These are phyloP conservation scores for Plenodomus tracheiphilus DNA, from an alignment of 2,329 filamentous ascomycete species.

Conservation along the genomic window DNA sequence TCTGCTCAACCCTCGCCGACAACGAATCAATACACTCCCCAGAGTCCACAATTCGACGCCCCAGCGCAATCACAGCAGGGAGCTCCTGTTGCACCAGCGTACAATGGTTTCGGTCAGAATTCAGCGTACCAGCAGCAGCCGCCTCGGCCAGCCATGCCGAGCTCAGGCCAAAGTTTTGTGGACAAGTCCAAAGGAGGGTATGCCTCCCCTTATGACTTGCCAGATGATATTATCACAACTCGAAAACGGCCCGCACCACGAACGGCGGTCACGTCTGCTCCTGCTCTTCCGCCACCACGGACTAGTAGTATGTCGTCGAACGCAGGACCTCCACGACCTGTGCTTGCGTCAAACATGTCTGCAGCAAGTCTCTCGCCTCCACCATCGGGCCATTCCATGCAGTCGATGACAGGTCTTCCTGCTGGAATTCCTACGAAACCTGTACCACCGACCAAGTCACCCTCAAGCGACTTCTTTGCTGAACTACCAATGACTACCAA, in stretches of 20 bases:
- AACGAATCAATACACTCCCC: slow-evolving; percentile 55
- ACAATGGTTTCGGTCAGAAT: slow-evolving; percentile 37
- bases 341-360: slow-evolving; percentile 37
- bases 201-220: slow-evolving; percentile 90
- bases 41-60: slow-evolving; percentile 52
- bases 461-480: slow-evolving; percentile 51
- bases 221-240: slow-evolving; percentile 79
- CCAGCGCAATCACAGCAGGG: slow-evolving; percentile 18
- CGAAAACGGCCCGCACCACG: slow-evolving; percentile 58
- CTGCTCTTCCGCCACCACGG: slow-evolving; percentile 58
- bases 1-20: slow-evolving; percentile 27
- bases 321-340: slow-evolving; percentile 20
- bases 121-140: slow-evolving; percentile 35
- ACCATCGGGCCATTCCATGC: slow-evolving; percentile 44
- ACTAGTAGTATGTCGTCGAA: slow-evolving; percentile 60
- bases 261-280: slow-evolving; percentile 31
- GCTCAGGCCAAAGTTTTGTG: slow-evolving; percentile 73
- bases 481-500: slow-evolving; percentile 52
- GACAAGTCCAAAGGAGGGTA: slow-evolving; percentile 92
- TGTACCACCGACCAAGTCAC: slow-evolving; percentile 29
- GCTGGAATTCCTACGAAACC: slow-evolving; percentile 28
- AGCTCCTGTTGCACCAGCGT: slow-evolving; percentile 24
- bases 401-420: slow-evolving; percentile 34
- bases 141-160: slow-evolving; percentile 56
- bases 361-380: slow-evolving; percentile 45